phyloP scores from a whole-genome alignment of 2,329 filamentous ascomycete genomes.

The Coniosporium tulheliwenetii region DNA sequence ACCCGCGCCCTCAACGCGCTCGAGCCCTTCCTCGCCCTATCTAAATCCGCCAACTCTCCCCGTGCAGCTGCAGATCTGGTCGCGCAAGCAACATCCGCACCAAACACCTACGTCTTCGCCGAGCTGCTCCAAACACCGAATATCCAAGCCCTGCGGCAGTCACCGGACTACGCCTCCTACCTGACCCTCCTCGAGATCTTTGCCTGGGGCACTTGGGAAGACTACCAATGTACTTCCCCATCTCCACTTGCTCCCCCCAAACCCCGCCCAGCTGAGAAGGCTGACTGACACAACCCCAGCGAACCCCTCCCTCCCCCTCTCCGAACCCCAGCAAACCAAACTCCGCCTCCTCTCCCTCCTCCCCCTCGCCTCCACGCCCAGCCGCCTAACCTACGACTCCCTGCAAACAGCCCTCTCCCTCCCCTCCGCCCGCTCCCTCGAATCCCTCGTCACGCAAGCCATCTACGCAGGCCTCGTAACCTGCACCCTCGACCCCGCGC shows the following conservation, averaged over 20 bases:
- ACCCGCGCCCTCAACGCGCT: constrained; percentile 42
- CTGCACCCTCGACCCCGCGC: constrained; percentile 68
- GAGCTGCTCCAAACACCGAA: constrained; percentile 75
- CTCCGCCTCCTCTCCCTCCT: constrained; percentile 83
- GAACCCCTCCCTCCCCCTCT: constrained; percentile 48
- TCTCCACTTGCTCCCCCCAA: not conserved
- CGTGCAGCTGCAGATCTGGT: constrained; percentile 77
- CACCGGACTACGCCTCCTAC: constrained; percentile 47
- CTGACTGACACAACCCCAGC: constrained; percentile 1
- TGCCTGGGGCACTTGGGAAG: constrained; percentile 75
- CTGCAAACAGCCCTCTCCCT: constrained; percentile 56
- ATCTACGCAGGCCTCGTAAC: constrained; percentile 74
- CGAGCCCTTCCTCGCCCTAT: constrained; percentile 79
- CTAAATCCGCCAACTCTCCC: constrained; percentile 70
- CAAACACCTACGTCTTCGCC: constrained; percentile 82
- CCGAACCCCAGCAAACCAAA: constrained; percentile 60
- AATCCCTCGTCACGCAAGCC: constrained; percentile 72
- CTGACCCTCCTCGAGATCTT: constrained; percentile 73
- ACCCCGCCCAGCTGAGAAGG: not conserved
- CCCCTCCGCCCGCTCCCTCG: constrained; percentile 51
- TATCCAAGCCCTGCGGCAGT: constrained; percentile 53
- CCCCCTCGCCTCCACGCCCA: constrained; percentile 50
- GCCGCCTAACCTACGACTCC: constrained; percentile 50
- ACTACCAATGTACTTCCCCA: constrained; percentile 44
- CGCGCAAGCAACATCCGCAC: constrained; percentile 72